Evolutionary conservation across 2,329 filamentous ascomycete species (phyloP), one percentile per base, ranked within the genome.

Genomic region (Sporothrix phasma): DNA sequence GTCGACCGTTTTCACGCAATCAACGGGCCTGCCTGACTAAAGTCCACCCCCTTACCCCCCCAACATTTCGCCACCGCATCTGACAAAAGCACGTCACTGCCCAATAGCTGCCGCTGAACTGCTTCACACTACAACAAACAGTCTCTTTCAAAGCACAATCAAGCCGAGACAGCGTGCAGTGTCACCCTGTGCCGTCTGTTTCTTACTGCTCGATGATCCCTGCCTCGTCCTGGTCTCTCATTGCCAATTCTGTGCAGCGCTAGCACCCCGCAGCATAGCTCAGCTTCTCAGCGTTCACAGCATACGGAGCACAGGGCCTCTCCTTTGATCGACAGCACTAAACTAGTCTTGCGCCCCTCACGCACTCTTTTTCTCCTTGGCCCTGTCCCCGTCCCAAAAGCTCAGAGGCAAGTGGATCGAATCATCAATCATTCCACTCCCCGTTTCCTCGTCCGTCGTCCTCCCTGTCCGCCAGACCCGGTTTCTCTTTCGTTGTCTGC

Each of bases 261-360:
- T 39, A 51, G 31, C 60, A 62, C 60, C 60, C 60, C 60, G 43
- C 60, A 53, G 46, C 5, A 34, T 31, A 62, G 10, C 8, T 43
- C 41, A 61, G 58, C 43, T 47, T 29, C 22, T 41, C 39, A 34
- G 31, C 31, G 34, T 22, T 17, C 31, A n/a, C 46, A 49, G 26
- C 51, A 63, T 8, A 49, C 13, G 17, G 29, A 7, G 7, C 5
- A 3, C 6, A 41, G 39, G 51, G 39, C 49, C 45, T 34, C 45
- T 37, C 37, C 24, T 45, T 49, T 63, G 37, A 65, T 64, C 58
- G 58, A 39, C 62, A 61, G 26, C 58, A 51, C 64, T 64, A 66
- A 56, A 59, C 53, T 61, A 46, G 53, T 43, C 41, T 19, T 56
- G 31, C 10, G 29, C 8, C 17, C 51, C 51, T 56, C 51, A 8